A percentile compares a stretch with the other conserved stretches of the same genome.
Evolutionary conservation across 306 rosid genomes (phyloP).

Genomic region (Aeschynomene evenia): DNA sequence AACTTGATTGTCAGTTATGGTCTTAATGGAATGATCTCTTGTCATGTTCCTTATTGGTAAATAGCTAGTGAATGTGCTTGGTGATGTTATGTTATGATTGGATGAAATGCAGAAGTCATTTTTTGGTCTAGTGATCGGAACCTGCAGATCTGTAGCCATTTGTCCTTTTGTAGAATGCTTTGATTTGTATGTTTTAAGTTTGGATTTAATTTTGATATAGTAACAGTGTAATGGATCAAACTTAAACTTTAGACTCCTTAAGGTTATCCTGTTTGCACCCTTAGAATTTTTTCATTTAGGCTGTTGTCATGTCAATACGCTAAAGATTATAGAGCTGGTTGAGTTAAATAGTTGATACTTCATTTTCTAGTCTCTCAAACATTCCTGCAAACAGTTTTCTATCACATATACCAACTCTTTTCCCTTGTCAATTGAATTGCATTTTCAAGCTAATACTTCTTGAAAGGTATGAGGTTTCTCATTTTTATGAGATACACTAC

Average conservation of each 20-base stretch:
- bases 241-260: background rate
- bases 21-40: background rate
- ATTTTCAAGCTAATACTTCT: conserved; percentile 9
- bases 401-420: background rate
- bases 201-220: background rate
- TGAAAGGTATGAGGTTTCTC: background rate
- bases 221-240: background rate
- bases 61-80: background rate
- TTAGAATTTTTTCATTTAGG: background rate
- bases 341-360: conserved; percentile 10
- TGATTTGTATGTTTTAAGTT: conserved; percentile 1
- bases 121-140: background rate
- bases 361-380: background rate
- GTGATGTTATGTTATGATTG: conserved; percentile 1
- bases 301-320: background rate
- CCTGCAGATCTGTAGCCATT: background rate
- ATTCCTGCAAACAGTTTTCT: background rate
- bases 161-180: conserved; percentile 11
- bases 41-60: background rate
- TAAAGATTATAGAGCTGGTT: conserved; percentile 13
- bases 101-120: background rate
- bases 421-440: background rate
- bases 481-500: background rate
- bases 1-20: background rate
- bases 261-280: background rate